phyloP scores from a whole-genome alignment of 495 filamentous ascomycete genomes.

The Hypomontagnella monticulosa region DNA sequence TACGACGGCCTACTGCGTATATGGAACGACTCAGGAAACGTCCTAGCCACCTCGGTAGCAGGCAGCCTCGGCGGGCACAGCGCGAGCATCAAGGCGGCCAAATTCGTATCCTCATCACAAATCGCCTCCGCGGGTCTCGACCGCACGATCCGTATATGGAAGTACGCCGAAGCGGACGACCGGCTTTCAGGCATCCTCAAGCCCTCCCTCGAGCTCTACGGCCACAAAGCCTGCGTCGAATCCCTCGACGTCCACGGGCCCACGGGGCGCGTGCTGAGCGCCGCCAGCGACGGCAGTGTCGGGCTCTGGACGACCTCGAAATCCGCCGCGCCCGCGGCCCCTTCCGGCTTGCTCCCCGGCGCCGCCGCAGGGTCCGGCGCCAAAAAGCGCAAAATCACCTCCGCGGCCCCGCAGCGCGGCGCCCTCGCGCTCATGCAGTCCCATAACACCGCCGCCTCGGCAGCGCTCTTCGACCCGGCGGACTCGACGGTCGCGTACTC shows the following conservation, averaged over 20 bases:
- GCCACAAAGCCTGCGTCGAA: constrained; percentile 79
- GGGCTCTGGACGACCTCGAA: constrained; percentile 87
- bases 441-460: constrained; percentile 77
- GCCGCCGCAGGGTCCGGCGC: constrained; percentile 62
- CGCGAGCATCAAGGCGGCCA: constrained; percentile 78
- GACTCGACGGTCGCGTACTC: constrained; percentile 93
- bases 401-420: constrained; percentile 76
- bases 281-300: constrained; percentile 79
- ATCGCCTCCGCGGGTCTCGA: constrained; percentile 85
- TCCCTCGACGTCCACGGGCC: constrained; percentile 78
- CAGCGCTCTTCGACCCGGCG: constrained; percentile 80
- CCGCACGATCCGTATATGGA: constrained; percentile 85
- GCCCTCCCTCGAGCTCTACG: constrained; percentile 85
- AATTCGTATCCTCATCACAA: constrained; percentile 78
- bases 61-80: constrained; percentile 74
- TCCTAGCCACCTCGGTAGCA: constrained; percentile 73
- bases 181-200: constrained; percentile 69
- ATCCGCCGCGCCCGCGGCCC: constrained; percentile 73
- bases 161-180: constrained; percentile 74
- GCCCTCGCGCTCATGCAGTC: constrained; percentile 75
- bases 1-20: constrained; percentile 89
- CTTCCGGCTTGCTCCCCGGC: constrained; percentile 70
- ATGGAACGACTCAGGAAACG: constrained; percentile 87
- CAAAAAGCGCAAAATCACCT: constrained; percentile 82
- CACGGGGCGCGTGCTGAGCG: constrained; percentile 81